These are phyloP conservation scores for Aspergillus puulaauensis DNA, from an alignment of 2,329 filamentous ascomycete species.

Conservation along the genomic window DNA sequence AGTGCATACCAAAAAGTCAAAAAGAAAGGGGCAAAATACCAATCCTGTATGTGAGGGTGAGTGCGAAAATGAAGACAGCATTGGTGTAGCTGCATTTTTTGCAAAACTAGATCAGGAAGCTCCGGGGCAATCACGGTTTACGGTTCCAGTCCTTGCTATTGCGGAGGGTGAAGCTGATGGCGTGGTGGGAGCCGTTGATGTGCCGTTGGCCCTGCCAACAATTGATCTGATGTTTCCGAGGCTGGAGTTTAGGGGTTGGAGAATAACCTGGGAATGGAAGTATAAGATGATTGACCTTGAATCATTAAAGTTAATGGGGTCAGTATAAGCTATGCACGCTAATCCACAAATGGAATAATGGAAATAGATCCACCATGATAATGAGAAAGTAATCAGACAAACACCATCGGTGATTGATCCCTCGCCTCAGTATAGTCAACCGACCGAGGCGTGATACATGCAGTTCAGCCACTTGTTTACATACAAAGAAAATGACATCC, in stretches of 20 bases:
- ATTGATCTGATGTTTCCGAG: conserved; percentile 21
- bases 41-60: not conserved
- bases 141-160: conserved; percentile 40
- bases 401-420: not conserved
- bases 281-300: conserved; percentile 41
- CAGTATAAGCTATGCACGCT: conserved; percentile 23
- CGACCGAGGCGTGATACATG: not conserved
- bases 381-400: conserved; percentile 11
- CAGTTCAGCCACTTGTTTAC: not conserved
- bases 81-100: not conserved
- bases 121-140: conserved; percentile 41
- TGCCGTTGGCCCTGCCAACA: conserved; percentile 30
- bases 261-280: conserved; percentile 39
- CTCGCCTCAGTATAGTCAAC: not conserved
- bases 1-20: not conserved
- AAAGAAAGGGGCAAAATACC: not conserved
- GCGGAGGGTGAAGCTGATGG: conserved; percentile 9
- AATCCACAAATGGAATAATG: conserved; percentile 24
- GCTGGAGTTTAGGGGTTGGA: conserved; percentile 16
- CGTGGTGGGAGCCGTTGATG: conserved; percentile 4
- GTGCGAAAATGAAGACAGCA: not conserved
- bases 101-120: conserved; percentile 26
- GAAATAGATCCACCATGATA: conserved; percentile 1
- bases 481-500: conserved; percentile 7
- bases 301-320: conserved; percentile 32